A percentile compares a stretch with the other conserved stretches of the same genome.
Evolutionary conservation across 1,284 basidiomycete genomes (phyloP).

Genomic region (Cutaneotrichosporon sp.): DNA sequence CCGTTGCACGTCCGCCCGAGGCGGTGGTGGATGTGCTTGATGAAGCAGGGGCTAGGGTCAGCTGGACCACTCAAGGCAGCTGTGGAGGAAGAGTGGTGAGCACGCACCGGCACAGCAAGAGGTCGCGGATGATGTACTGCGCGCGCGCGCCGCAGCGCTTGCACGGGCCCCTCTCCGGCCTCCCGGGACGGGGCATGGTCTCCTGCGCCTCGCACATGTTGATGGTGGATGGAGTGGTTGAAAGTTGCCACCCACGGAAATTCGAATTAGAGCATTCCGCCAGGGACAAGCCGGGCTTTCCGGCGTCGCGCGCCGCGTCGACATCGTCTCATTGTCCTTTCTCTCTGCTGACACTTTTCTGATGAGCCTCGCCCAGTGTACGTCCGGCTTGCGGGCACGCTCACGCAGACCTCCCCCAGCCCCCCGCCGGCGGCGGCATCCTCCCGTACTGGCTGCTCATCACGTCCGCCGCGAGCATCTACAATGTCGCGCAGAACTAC

Average conservation of each 20-base stretch:
- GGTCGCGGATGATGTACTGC: slow-evolving; percentile 39
- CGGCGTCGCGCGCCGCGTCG: not conserved
- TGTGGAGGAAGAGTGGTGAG: not conserved
- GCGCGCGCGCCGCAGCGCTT: slow-evolving; percentile 40
- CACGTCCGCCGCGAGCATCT: slow-evolving; percentile 70
- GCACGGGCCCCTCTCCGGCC: slow-evolving; percentile 37
- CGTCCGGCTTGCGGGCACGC: too few relatives aligned
- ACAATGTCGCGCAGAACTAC: slow-evolving; percentile 84
- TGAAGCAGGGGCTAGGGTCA: slow-evolving; percentile 36
- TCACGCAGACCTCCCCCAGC: slow-evolving; percentile 23
- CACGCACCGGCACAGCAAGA: slow-evolving; percentile 46
- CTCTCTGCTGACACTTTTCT: not conserved
- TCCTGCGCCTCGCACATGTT: slow-evolving; percentile 20
- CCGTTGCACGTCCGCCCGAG: slow-evolving; percentile 36
- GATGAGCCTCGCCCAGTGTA: slow-evolving; percentile 13
- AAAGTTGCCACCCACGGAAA: not conserved
- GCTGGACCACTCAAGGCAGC: not conserved
- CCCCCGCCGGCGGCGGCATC: slow-evolving; percentile 58
- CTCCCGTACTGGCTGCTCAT: slow-evolving; percentile 85
- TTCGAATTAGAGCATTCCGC: not conserved
- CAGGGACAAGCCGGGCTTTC: not conserved
- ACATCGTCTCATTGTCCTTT: not conserved
- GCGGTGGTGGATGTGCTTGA: slow-evolving; percentile 28
- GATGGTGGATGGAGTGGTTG: too few relatives aligned
- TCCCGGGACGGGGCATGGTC: slow-evolving; percentile 39